A percentile compares a stretch with the other conserved stretches of the same genome.
phyloP scores from a whole-genome alignment of 257 asterid species.

The Lavandula angustifolia region DNA sequence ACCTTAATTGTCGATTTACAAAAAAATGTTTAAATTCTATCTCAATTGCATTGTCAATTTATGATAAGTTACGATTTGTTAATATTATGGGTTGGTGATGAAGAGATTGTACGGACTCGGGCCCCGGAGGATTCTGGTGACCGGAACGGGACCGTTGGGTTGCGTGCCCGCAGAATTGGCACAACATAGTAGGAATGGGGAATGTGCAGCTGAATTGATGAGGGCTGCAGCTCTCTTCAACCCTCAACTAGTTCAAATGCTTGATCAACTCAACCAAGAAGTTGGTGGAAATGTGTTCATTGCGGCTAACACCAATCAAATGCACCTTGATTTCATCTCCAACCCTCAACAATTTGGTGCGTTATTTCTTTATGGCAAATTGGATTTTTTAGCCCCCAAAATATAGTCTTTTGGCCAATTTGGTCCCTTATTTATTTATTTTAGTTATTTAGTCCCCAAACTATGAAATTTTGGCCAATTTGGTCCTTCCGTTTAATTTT shows the following conservation, averaged over 20 bases:
- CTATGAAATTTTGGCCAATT: too few species aligned
- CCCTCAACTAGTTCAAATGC: slow-evolving; percentile 57
- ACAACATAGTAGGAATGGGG: slow-evolving; percentile 51
- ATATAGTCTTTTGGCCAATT: too few species aligned
- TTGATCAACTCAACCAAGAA: slow-evolving; percentile 51
- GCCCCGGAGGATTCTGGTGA: slow-evolving; percentile 70
- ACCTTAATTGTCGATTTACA: too few species aligned
- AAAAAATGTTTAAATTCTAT: too few species aligned
- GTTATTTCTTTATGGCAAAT: not conserved
- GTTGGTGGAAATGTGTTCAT: slow-evolving; percentile 54
- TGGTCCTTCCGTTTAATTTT: too few species aligned
- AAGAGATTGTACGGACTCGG: slow-evolving; percentile 63
- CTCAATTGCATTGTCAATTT: too few species aligned
- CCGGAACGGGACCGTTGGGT: slow-evolving; percentile 89
- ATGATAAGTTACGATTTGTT: too few species aligned
- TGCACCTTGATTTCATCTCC: slow-evolving; percentile 62
- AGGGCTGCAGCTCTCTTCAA: slow-evolving; percentile 64
- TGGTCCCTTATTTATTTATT: too few species aligned
- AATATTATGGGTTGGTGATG: not conserved
- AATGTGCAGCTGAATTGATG: slow-evolving; percentile 59
- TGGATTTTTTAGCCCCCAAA: too few species aligned
- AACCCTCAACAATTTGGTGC: slow-evolving; percentile 66
- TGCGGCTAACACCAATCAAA: slow-evolving; percentile 61
- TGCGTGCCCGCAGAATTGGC: slow-evolving; percentile 90
- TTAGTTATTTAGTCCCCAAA: too few species aligned